phyloP scores from a whole-genome alignment of 768 basidiomycete species.

The Tylopilus rubrobrunneus region DNA sequence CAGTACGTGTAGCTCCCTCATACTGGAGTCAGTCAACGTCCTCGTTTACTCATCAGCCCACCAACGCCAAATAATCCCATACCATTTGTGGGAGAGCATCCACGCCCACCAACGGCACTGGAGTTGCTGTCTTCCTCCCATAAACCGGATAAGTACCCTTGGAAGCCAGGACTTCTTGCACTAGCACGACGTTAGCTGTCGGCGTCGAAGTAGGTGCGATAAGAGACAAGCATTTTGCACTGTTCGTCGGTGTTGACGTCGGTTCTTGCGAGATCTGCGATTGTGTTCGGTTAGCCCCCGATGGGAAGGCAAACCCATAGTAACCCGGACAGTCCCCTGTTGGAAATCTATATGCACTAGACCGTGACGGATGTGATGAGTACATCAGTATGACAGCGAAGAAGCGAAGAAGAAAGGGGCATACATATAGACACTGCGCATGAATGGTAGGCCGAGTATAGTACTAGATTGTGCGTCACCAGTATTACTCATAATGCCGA shows the following conservation, averaged over 20 bases:
- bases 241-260: constrained; percentile 24
- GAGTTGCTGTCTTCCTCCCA: background rate
- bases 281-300: constrained; percentile 25
- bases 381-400: no score
- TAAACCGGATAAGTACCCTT: constrained; percentile 15
- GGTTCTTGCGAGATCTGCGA: constrained; percentile 29
- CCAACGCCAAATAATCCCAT: constrained; percentile 21
- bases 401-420: no score
- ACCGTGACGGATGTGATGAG: no score
- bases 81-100: constrained; percentile 13
- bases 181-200: constrained; percentile 11
- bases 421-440: constrained; percentile 33
- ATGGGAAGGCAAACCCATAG: constrained; percentile 31
- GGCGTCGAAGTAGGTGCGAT: constrained; percentile 28
- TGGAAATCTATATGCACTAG: constrained; percentile 31
- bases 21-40: no score
- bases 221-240: constrained; percentile 24
- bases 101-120: constrained; percentile 10
- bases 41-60: background rate
- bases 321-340: constrained; percentile 28
- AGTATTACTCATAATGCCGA: constrained; percentile 18
- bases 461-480: constrained; percentile 12
- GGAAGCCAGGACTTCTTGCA: constrained; percentile 2
- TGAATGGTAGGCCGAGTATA: constrained; percentile 25
- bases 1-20: background rate